Evolutionary conservation across 2,329 filamentous ascomycete species (phyloP).

Genomic region (Cyclaneusma minus): DNA sequence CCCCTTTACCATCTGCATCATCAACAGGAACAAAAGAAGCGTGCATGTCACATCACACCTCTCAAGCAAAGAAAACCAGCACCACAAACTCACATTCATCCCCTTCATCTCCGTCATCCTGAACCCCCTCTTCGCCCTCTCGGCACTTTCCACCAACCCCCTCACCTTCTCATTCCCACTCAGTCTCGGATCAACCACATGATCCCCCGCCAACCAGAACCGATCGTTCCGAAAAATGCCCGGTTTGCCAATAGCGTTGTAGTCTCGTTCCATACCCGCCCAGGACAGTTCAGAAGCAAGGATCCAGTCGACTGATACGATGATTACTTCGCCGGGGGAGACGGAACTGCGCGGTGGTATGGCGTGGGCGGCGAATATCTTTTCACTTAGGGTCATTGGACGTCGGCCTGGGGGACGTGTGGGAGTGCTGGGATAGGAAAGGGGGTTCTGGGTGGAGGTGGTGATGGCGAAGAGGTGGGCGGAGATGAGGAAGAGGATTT

Average conservation of each 20-base stretch:
- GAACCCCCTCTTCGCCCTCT: conserved; percentile 22
- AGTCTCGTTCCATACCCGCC: conserved; percentile 26
- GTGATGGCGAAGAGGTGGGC: conserved; percentile 8
- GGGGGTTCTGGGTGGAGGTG: conserved; percentile 1
- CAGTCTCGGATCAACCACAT: conserved; percentile 28
- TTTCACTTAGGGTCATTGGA: conserved; percentile 27
- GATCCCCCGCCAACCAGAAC: conserved; percentile 33
- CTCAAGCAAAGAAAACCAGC: no score
- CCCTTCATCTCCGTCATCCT: conserved; percentile 28
- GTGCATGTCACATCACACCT: no score
- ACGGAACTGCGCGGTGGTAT: conserved; percentile 20
- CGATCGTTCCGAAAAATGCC: conserved; percentile 32
- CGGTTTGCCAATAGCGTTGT: conserved; percentile 23
- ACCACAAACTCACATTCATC: conserved; percentile 19
- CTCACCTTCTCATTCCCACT: conserved; percentile 20
- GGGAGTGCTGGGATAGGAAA: neutral
- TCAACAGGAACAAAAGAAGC: conserved; percentile 2
- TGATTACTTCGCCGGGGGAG: conserved; percentile 23
- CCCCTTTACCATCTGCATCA: no score
- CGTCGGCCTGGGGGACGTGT: conserved; percentile 6
- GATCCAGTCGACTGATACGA: conserved; percentile 29
- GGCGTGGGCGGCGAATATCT: conserved; percentile 29
- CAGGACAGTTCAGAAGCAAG: conserved; percentile 28
- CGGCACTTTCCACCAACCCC: conserved; percentile 20
- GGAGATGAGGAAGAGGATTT: conserved; percentile 15